Evolutionary conservation across 768 basidiomycete species (phyloP).

Genomic region (Leccinum subgranulosum): DNA sequence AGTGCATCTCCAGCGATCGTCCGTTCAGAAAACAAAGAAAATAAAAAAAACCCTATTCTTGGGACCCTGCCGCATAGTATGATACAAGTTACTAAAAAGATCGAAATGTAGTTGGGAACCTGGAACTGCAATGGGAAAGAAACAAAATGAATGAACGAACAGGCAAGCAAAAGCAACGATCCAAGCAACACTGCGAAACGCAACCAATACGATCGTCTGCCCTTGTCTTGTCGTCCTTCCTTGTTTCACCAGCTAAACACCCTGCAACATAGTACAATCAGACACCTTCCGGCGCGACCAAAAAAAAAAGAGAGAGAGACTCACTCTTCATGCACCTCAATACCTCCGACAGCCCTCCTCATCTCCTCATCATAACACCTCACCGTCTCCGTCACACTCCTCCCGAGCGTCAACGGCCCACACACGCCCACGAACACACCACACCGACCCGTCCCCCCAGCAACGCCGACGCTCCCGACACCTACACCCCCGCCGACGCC

Average conservation of each 20-base stretch:
- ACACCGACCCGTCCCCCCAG: constrained; percentile 12
- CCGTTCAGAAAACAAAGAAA: no score
- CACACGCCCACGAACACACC: constrained; percentile 44
- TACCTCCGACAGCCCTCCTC: background rate
- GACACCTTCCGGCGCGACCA: background rate
- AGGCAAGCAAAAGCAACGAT: no score
- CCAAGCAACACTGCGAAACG: no score
- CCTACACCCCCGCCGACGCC: constrained; percentile 10
- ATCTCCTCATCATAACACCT: background rate
- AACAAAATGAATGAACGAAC: no score
- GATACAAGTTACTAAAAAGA: background rate
- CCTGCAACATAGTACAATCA: background rate
- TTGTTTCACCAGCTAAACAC: background rate
- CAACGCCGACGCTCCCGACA: constrained; percentile 32
- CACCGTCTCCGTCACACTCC: constrained; percentile 32
- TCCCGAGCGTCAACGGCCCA: constrained; percentile 36
- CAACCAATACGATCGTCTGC: no score
- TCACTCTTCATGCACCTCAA: background rate
- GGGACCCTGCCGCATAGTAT: background rate
- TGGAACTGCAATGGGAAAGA: no score
- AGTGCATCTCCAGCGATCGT: background rate
- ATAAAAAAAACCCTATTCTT: background rate
- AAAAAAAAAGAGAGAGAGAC: background rate
- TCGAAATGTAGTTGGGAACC: no score
- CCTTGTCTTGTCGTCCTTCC: background rate